Evolutionary conservation across 305 asterid species (phyloP), one percentile per base, ranked within the genome.

Genomic region (Salvia sclarea): DNA sequence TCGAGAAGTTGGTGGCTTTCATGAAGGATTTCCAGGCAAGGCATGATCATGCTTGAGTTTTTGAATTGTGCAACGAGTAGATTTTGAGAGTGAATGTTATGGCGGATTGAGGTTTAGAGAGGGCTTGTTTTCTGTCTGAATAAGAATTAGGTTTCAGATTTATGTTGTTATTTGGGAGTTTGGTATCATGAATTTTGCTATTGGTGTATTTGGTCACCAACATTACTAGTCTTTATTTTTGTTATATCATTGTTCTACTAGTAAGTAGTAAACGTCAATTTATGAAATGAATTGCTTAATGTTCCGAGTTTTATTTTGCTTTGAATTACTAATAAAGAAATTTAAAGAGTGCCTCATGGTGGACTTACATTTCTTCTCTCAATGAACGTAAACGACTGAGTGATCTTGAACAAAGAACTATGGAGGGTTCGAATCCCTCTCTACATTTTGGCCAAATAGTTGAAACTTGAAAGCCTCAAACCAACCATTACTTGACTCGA

Each of bases 11-110:
- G 85, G 96, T 89, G 18, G 84, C 87, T 70, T 89, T 92, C 87
- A 92, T 92, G 98, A 82, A 84, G 83, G 92, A 89, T 72, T 92
- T 92, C 78, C 96, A 89, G 87, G 91, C 91, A 38, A 92, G 79
- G 84, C 95, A 92, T 71, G 89, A 65, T 54, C 40, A 28, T 66
- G 75, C 18, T 61, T 73, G 53, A 70, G 37, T 10, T 59, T 55
- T 54, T 18, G 59, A 16, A 33, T 76, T 76, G 13, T 64, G 69
- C 58, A 61, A 6, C 50, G 24, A 13, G 18, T 53, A 12, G 49
- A 40, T 53, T n/a, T n/a, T 3, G 28, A 6, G 40, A 13, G 6
- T 54, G n/a, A n/a, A 25, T 54, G 2, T 13, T 28, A 10, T 54
- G 5, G 61, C 21, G 66, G 64, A 41, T 18, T 57, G 55, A 31